phyloP scores from a whole-genome alignment of 768 basidiomycete species.

The Psilocybe sp. region DNA sequence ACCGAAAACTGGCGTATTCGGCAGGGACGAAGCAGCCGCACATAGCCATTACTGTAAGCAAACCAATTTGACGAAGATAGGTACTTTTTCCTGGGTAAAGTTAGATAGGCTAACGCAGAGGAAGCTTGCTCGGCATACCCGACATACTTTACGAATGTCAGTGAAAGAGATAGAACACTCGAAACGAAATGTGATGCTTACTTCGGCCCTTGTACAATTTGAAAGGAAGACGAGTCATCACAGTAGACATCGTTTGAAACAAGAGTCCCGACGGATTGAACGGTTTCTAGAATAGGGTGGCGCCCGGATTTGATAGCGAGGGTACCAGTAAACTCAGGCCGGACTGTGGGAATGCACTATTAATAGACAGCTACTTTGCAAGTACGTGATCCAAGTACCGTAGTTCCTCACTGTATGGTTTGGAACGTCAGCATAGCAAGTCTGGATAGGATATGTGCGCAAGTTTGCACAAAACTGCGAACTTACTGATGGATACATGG shows the following conservation, averaged over 20 bases:
- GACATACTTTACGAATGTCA: slow-evolving; percentile 36
- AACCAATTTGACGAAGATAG: slow-evolving; percentile 82
- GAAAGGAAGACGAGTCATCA: slow-evolving; percentile 80
- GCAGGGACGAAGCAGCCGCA: slow-evolving; percentile 91
- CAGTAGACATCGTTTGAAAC: slow-evolving; percentile 92
- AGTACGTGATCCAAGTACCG: slow-evolving; percentile 22
- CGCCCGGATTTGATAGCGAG: slow-evolving; percentile 86
- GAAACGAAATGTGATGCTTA: slow-evolving; percentile 29
- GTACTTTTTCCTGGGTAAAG: slow-evolving; percentile 77
- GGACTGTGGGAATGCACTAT: slow-evolving; percentile 43
- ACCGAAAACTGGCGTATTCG: slow-evolving; percentile 89
- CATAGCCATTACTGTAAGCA: slow-evolving; percentile 85
- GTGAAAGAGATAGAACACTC: background rate
- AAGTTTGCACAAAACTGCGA: background rate
- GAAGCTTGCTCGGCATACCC: slow-evolving; percentile 21
- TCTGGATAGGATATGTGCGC: background rate
- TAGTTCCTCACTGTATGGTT: slow-evolving; percentile 42
- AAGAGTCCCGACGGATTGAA: slow-evolving; percentile 63
- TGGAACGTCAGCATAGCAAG: background rate
- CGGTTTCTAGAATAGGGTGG: slow-evolving; percentile 82
- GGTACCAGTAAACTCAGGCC: slow-evolving; percentile 90
- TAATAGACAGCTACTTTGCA: too few species aligned
- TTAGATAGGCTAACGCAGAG: background rate
- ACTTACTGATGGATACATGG: slow-evolving; percentile 74
- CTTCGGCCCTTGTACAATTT: slow-evolving; percentile 92